These are phyloP conservation scores for Vitis vinifera DNA, from an alignment of 164 flowering plant genomes.

Conservation along the genomic window ASM3070453v1 NC_081805.1:9760501-9761000, in stretches of 20 bases:
- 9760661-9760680: neutral
- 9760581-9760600: neutral
- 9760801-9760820: slow-evolving; percentile 94
- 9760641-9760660: neutral
- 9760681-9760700: slow-evolving; percentile 1
- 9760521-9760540: slow-evolving; percentile 88
- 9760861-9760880: slow-evolving; percentile 15
- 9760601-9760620: neutral
- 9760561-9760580: neutral
- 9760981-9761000: slow-evolving; percentile 79
- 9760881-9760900: slow-evolving; percentile 27
- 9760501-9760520: slow-evolving; percentile 72
- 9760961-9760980: slow-evolving; percentile 80
- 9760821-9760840: slow-evolving; percentile 43
- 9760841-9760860: slow-evolving; percentile 15
- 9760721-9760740: slow-evolving; percentile 68
- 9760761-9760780: slow-evolving; percentile 69
- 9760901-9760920: slow-evolving; percentile 81
- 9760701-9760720: slow-evolving; percentile 67
- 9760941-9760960: slow-evolving; percentile 96
- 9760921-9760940: slow-evolving; percentile 96
- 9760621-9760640: neutral
- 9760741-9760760: slow-evolving; percentile 65
- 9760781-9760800: slow-evolving; percentile 93
- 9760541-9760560: slow-evolving; percentile 8